phyloP scores from a whole-genome alignment of 495 filamentous ascomycete species.

The Pyrenula aspistea region DNA sequence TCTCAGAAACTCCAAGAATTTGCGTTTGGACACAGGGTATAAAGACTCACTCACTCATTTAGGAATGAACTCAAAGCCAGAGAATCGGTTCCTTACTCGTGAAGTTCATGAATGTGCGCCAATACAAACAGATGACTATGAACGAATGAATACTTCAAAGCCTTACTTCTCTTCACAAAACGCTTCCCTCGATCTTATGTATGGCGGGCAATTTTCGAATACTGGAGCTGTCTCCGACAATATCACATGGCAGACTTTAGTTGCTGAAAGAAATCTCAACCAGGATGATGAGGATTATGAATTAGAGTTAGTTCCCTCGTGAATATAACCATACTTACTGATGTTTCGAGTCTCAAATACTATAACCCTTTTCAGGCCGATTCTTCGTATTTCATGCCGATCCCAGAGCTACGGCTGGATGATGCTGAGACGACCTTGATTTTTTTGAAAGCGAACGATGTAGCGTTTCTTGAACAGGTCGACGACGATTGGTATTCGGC shows the following conservation, averaged over 20 bases:
- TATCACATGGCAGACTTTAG: not conserved
- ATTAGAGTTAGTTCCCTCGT: not conserved
- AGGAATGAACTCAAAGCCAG: not conserved
- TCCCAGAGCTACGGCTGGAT: not conserved
- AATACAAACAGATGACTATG: not conserved
- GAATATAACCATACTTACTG: not conserved
- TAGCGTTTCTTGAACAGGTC: not conserved
- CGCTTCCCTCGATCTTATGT: not conserved
- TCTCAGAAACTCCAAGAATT: not conserved
- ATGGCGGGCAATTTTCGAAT: not conserved
- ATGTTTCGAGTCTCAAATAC: not conserved
- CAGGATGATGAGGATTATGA: not conserved
- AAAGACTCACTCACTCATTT: not conserved
- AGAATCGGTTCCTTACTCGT: not conserved
- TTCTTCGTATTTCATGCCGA: not conserved
- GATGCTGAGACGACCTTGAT: not conserved
- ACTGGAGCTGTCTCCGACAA: not conserved
- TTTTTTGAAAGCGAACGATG: not conserved
- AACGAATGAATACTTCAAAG: not conserved
- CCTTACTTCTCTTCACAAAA: not conserved
- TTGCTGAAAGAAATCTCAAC: not conserved
- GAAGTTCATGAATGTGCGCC: not conserved
- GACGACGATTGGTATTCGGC: not conserved
- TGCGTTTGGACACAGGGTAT: not conserved
- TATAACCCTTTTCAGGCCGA: not conserved